Conservation (phyloP, 352 stramenopile species). For the Phytopythium delawarense region DNA sequence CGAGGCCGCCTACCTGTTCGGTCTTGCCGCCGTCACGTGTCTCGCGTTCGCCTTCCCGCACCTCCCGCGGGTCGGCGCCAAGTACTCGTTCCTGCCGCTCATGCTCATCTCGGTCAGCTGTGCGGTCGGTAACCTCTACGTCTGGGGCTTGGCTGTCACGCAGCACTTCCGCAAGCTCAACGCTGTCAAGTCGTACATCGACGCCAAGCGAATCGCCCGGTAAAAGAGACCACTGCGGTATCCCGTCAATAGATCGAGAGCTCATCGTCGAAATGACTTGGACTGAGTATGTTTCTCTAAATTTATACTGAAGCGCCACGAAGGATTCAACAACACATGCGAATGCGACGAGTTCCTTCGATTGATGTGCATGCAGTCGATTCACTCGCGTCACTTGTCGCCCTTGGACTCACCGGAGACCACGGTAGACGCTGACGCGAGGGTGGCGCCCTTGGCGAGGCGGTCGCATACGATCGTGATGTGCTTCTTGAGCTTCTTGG, state of each 20-base stretch:
- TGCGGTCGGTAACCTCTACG: constrained; percentile 73
- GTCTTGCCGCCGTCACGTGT: constrained; percentile 27
- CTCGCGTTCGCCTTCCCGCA: constrained; percentile 51
- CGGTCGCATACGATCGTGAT: constrained; percentile 89
- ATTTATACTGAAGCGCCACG: background rate
- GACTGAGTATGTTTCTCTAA: background rate
- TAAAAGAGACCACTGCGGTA: constrained; percentile 7
- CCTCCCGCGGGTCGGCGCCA: constrained; percentile 36
- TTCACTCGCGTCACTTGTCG: constrained; percentile 5
- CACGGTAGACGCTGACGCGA: constrained; percentile 12
- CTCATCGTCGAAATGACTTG: background rate
- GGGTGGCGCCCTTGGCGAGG: constrained; percentile 71
- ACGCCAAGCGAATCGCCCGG: constrained; percentile 17
- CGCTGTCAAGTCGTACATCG: constrained; percentile 67
- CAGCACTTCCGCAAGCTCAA: constrained; percentile 67
- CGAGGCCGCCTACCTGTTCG: constrained; percentile 52
- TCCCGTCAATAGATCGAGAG: background rate
- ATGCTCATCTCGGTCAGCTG: constrained; percentile 76
- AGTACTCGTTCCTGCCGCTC: constrained; percentile 73
- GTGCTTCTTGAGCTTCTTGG: constrained; percentile 88
- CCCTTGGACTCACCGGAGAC: constrained; percentile 1
- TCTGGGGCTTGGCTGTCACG: constrained; percentile 56
- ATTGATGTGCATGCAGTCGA: background rate
- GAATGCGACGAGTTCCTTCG: background rate
- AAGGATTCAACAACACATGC: background rate